A percentile compares a stretch with the other conserved stretches of the same genome.
These are phyloP conservation scores for Rachicladosporium sp. DNA, from an alignment of 2,329 filamentous ascomycete species.

Conservation along the genomic window DNA sequence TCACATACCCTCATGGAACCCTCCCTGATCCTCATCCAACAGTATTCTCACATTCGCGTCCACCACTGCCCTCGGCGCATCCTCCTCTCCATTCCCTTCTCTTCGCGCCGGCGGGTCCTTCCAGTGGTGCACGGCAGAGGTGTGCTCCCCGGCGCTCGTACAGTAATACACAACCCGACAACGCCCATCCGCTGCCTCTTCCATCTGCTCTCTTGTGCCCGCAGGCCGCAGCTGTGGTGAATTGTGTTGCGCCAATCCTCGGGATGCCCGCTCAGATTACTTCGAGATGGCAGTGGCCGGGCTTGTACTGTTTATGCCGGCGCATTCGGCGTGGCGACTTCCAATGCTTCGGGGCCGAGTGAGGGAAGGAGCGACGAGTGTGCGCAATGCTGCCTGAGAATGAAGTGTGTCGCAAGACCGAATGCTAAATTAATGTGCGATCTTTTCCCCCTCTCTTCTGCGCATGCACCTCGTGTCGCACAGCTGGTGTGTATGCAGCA, in stretches of 20 bases:
- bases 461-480: too few species aligned
- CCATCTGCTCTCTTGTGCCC: constrained; percentile 12
- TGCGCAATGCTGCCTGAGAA: too few species aligned
- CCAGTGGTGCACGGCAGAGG: constrained; percentile 15
- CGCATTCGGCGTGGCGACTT: constrained; percentile 5
- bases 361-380: too few species aligned
- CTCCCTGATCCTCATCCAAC: constrained; percentile 21
- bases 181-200: constrained; percentile 14
- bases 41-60: constrained; percentile 18
- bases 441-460: too few species aligned
- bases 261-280: not conserved
- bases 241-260: too few species aligned
- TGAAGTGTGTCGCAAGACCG: too few species aligned
- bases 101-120: constrained; percentile 7
- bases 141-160: constrained; percentile 11
- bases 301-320: constrained; percentile 3
- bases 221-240: constrained; percentile 3
- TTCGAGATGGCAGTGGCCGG: constrained; percentile 2
- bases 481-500: too few species aligned
- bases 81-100: too few species aligned
- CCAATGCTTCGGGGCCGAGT: too few species aligned
- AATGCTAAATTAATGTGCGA: too few species aligned
- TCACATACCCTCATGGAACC: constrained; percentile 19
- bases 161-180: constrained; percentile 23
- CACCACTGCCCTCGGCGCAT: constrained; percentile 5